phyloP scores from a whole-genome alignment of 345 rosid genomes.

The Boechera stricta region DNA sequence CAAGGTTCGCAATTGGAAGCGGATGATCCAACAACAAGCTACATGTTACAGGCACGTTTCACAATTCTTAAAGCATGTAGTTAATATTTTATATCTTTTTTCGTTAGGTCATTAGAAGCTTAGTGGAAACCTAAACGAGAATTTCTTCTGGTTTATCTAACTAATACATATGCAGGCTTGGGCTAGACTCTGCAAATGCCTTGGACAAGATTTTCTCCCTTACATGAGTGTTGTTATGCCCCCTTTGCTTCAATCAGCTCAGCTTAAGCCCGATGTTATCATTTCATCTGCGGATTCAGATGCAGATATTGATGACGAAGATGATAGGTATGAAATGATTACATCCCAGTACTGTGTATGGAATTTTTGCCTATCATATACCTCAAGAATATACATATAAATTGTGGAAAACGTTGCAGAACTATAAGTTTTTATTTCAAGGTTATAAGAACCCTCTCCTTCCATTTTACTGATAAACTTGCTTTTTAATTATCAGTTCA shows the following conservation, averaged over 20 bases:
- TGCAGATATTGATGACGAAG: conserved; percentile 66
- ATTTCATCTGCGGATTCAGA: conserved; percentile 78
- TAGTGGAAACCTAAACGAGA: neutral
- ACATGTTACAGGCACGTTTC: conserved; percentile 69
- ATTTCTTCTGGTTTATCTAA: neutral
- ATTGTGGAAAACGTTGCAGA: neutral
- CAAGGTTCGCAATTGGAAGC: conserved; percentile 74
- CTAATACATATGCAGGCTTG: conserved; percentile 59
- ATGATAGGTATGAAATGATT: conserved; percentile 58
- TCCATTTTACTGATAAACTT: neutral
- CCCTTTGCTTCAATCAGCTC: conserved; percentile 75
- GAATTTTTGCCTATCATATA: neutral
- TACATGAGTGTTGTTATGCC: conserved; percentile 81
- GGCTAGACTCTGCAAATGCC: conserved; percentile 83
- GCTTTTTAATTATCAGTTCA: neutral
- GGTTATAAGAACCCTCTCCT: neutral
- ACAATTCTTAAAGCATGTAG: neutral
- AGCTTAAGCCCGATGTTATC: conserved; percentile 74
- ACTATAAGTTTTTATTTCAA: neutral
- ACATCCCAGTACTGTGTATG: conserved; percentile 20
- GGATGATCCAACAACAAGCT: conserved; percentile 82
- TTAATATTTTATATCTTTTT: neutral
- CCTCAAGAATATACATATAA: neutral
- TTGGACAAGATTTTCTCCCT: conserved; percentile 79
- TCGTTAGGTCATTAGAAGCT: neutral